Percentiles rank a stretch among this genome's conserved stretches.
Evolutionary conservation across 192 early-diverging fungal species (phyloP).

Genomic region (Geranomyces michiganensis): DNA sequence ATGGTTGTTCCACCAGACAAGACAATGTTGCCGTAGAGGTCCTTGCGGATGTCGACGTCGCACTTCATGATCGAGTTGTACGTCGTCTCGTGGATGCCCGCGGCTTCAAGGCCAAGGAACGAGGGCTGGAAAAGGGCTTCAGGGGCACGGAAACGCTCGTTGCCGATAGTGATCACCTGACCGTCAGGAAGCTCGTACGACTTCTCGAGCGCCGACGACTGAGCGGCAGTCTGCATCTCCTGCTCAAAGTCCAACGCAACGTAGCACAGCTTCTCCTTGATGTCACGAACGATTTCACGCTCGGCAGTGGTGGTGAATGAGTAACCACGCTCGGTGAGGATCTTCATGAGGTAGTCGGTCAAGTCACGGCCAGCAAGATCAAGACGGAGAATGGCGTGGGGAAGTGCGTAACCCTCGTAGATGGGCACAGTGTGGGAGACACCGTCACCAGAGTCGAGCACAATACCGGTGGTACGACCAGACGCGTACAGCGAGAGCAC

Average conservation of each 20-base stretch:
- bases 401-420: slow-evolving; percentile 64
- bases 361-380: slow-evolving; percentile 60
- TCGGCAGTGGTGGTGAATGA: slow-evolving; percentile 60
- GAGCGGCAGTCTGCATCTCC: slow-evolving; percentile 93
- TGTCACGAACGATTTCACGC: slow-evolving; percentile 66
- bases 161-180: slow-evolving; percentile 62
- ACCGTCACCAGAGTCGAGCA: slow-evolving; percentile 68
- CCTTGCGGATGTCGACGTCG: slow-evolving; percentile 95
- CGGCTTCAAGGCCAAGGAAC: slow-evolving; percentile 77
- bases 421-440: slow-evolving; percentile 67
- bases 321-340: slow-evolving; percentile 66
- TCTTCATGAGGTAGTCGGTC: slow-evolving; percentile 53
- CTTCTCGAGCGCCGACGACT: slow-evolving; percentile 92
- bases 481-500: slow-evolving; percentile 63
- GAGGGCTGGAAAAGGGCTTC: slow-evolving; percentile 67
- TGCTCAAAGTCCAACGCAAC: slow-evolving; percentile 97
- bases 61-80: slow-evolving; percentile 98
- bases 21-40: slow-evolving; percentile 96
- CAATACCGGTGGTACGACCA: slow-evolving; percentile 62
- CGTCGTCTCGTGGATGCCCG: slow-evolving; percentile 96
- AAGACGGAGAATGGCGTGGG: slow-evolving; percentile 53
- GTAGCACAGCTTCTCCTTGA: slow-evolving; percentile 82
- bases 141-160: slow-evolving; percentile 62
- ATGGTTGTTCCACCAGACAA: slow-evolving; percentile 96
- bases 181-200: slow-evolving; percentile 96